A percentile compares a stretch with the other conserved stretches of the same genome.
Conservation (phyloP, 2,329 filamentous ascomycete species). For the Cordyceps tenuipes region DNA sequence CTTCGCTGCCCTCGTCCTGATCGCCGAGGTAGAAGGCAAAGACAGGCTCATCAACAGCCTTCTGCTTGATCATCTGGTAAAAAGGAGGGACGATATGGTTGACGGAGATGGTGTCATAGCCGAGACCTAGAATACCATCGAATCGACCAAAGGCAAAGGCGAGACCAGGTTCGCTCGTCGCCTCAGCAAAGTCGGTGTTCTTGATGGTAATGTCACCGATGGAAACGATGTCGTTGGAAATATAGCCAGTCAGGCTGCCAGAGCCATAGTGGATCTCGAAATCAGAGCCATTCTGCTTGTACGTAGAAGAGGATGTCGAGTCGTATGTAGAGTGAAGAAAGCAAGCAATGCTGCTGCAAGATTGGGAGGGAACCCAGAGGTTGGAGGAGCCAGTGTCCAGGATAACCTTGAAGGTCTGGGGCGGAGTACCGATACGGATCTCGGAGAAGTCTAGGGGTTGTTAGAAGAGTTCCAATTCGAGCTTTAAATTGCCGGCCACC, state of each 20-base stretch:
- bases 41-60: slow-evolving; percentile 79
- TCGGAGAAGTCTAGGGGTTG: slow-evolving; percentile 76
- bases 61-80: slow-evolving; percentile 90
- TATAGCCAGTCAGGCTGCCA: slow-evolving; percentile 84
- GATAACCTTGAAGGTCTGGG: slow-evolving; percentile 96
- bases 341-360: slow-evolving; percentile 94
- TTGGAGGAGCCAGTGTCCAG: slow-evolving; percentile 98
- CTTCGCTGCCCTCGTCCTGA: slow-evolving; percentile 68
- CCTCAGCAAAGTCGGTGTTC: slow-evolving; percentile 91
- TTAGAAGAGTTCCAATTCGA: slow-evolving; percentile 13
- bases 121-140: slow-evolving; percentile 91
- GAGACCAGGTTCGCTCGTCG: slow-evolving; percentile 88
- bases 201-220: slow-evolving; percentile 88
- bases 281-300: slow-evolving; percentile 84
- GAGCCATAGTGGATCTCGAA: slow-evolving; percentile 97
- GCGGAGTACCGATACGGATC: slow-evolving; percentile 83
- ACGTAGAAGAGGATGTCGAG: slow-evolving; percentile 77
- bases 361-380: slow-evolving; percentile 88
- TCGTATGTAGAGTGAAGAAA: slow-evolving; percentile 97
- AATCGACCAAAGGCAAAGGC: slow-evolving; percentile 97
- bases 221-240: slow-evolving; percentile 76
- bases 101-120: slow-evolving; percentile 93
- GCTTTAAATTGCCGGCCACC: slow-evolving; percentile 25
- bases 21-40: slow-evolving; percentile 95
- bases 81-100: slow-evolving; percentile 92